A percentile compares a stretch with the other conserved stretches of the same genome.
Evolutionary conservation across 805 yeast genomes (phyloP).

Genomic region (Kodamaea sagamina): DNA sequence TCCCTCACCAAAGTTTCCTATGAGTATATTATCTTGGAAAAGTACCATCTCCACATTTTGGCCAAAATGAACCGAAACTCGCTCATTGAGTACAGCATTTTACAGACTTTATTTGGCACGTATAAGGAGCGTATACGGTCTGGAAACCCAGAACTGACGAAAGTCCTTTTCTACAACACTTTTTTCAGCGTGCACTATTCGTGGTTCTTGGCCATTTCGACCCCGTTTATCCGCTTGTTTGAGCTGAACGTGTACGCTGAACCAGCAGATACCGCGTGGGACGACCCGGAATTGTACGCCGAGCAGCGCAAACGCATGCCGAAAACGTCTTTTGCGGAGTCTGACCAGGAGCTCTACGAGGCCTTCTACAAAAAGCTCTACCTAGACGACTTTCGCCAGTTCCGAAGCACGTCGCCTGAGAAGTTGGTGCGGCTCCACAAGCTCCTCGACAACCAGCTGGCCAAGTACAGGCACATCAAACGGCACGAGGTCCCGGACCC

Average conservation of each 20-base stretch:
- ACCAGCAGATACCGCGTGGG: conserved; percentile 17
- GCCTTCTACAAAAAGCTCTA: conserved; percentile 23
- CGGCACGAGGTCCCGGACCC: conserved; percentile 21
- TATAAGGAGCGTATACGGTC: conserved; percentile 21
- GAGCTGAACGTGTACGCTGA: conserved; percentile 37
- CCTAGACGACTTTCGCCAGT: conserved; percentile 23
- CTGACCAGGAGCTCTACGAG: conserved; percentile 25
- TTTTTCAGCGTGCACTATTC: conserved; percentile 36
- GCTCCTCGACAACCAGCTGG: conserved; percentile 22
- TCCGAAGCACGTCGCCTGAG: conserved; percentile 17
- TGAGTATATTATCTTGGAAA: conserved; percentile 42
- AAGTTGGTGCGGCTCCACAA: conserved; percentile 23
- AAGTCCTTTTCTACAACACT: conserved; percentile 36
- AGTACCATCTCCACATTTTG: conserved; percentile 39
- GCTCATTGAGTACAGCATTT: conserved; percentile 29
- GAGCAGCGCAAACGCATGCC: conserved; percentile 8
- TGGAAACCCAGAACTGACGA: conserved; percentile 25
- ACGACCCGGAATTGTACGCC: conserved; percentile 16
- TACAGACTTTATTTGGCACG: conserved; percentile 24
- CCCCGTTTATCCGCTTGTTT: conserved; percentile 39
- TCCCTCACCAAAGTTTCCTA: conserved; percentile 35
- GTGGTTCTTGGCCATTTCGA: conserved; percentile 39
- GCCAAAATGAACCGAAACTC: conserved; percentile 36
- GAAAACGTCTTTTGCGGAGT: conserved; percentile 23
- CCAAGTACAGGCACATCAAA: conserved; percentile 18